phyloP scores from a whole-genome alignment of 164 flowering plant genomes.

The Sedum album region DNA sequence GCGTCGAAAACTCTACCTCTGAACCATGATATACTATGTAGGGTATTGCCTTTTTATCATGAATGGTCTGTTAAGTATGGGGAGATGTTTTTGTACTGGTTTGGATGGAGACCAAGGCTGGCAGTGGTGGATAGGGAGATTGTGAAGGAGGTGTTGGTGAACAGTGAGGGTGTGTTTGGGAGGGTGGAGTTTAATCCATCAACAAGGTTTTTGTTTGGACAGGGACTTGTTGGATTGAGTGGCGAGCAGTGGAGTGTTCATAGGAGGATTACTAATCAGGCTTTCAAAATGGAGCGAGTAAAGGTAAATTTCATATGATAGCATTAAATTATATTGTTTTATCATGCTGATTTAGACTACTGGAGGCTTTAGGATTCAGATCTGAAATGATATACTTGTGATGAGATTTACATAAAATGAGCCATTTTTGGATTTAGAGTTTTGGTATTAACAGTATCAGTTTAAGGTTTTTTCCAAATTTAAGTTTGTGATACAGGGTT shows the following conservation, averaged over 20 bases:
- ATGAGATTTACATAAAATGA: too few species aligned
- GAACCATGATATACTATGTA: slow-evolving; percentile 25
- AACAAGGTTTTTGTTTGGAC: slow-evolving; percentile 34
- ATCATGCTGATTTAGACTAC: too few species aligned
- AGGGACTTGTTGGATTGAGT: slow-evolving; percentile 41
- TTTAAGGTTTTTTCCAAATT: too few species aligned
- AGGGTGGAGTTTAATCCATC: slow-evolving; percentile 28
- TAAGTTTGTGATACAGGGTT: too few species aligned
- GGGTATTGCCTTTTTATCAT: slow-evolving; percentile 41
- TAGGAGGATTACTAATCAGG: slow-evolving; percentile 36
- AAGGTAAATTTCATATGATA: neutral
- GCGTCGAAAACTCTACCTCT: slow-evolving; percentile 16
- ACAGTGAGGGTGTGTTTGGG: slow-evolving; percentile 24
- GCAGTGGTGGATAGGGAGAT: slow-evolving; percentile 49
- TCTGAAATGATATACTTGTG: too few species aligned
- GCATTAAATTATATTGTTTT: neutral
- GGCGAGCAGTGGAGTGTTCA: slow-evolving; percentile 60
- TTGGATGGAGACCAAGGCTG: slow-evolving; percentile 44
- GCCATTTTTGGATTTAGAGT: too few species aligned
- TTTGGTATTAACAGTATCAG: too few species aligned
- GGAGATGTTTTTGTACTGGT: slow-evolving; percentile 57
- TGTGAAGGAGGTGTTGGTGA: slow-evolving; percentile 45
- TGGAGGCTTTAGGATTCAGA: too few species aligned
- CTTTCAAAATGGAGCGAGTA: slow-evolving; percentile 16
- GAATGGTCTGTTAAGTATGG: slow-evolving; percentile 54